Percentiles rank a stretch among this genome's conserved stretches.
phyloP scores from a whole-genome alignment of 164 flowering plant genomes.

The Tetrastigma voinierianum region DNA sequence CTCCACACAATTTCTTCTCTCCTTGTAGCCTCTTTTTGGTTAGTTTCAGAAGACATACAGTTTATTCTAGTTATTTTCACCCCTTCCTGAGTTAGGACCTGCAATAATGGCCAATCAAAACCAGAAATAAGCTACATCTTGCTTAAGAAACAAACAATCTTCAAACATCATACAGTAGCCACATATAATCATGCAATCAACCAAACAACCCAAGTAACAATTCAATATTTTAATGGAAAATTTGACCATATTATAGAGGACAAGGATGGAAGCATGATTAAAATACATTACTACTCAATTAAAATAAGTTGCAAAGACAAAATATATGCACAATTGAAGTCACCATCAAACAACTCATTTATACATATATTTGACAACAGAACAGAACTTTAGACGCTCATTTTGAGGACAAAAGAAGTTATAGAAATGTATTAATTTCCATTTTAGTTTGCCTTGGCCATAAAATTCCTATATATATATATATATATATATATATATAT shows the following conservation, averaged over 20 bases:
- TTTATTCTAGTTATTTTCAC: not conserved
- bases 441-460: no score
- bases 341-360: no score
- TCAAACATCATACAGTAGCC: no score
- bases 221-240: not conserved
- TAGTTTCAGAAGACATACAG: not conserved
- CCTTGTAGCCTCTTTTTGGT: not conserved
- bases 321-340: no score
- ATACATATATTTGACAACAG: no score
- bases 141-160: not conserved
- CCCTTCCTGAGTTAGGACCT: not conserved
- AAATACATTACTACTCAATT: not conserved
- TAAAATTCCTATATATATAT: no score
- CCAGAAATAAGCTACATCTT: not conserved
- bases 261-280: not conserved
- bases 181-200: not conserved
- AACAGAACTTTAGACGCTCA: no score
- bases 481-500: no score
- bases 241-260: no score
- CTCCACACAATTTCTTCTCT: not conserved
- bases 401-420: no score
- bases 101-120: not conserved
- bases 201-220: not conserved
- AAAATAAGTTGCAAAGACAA: no score
- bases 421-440: no score